Percentiles rank a stretch among this genome's conserved stretches.
phyloP scores from a whole-genome alignment of 371 early-diverging fungal species.

The Mortierella sp. region DNA sequence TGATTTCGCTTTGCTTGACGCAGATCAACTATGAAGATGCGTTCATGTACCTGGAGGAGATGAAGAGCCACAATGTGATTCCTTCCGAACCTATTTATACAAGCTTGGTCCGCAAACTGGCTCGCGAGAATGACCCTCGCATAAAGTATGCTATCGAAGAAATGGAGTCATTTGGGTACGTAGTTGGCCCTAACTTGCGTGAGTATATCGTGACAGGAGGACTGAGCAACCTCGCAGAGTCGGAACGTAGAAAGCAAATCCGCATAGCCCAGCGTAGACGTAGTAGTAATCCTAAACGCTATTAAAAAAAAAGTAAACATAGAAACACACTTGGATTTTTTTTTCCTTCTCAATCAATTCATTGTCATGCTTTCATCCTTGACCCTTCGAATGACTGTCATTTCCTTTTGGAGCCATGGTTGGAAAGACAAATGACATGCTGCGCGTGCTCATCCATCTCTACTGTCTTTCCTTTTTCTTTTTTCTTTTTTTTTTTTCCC shows the following conservation, averaged over 20 bases:
- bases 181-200: constrained; percentile 48
- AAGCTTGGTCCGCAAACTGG: constrained; percentile 70
- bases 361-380: not conserved
- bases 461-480: not conserved
- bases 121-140: constrained; percentile 74
- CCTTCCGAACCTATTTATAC: constrained; percentile 72
- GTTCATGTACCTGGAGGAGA: constrained; percentile 81
- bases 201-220: constrained; percentile 57
- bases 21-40: constrained; percentile 81
- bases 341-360: not conserved
- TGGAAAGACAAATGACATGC: not conserved
- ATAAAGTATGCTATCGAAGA: constrained; percentile 77
- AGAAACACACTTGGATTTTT: not conserved
- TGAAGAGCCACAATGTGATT: constrained; percentile 76
- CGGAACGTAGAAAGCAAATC: constrained; percentile 47
- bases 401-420: not conserved
- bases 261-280: constrained; percentile 38
- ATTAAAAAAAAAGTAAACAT: not conserved
- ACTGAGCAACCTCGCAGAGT: constrained; percentile 54
- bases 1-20: constrained; percentile 66
- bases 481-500: not conserved
- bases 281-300: constrained; percentile 17
- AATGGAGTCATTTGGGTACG: constrained; percentile 78
- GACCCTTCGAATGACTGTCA: not conserved
- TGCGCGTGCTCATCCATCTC: no score